Conservation (phyloP, 2,329 filamentous ascomycete species). For the Calonectria montana region DNA sequence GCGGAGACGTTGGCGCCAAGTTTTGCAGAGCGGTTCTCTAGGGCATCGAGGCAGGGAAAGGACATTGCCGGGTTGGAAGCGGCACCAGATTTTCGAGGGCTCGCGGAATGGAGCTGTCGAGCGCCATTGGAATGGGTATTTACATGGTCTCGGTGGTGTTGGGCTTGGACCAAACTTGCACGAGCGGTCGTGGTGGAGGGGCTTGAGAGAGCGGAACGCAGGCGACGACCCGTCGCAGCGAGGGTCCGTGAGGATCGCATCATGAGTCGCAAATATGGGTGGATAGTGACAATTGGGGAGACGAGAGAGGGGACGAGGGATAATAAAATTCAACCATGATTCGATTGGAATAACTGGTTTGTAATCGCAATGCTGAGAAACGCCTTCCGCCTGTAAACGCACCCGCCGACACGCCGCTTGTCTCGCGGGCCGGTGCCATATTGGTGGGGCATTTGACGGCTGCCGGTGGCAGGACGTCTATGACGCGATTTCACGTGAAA, state of each 20-base stretch:
- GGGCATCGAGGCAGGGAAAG: conserved; percentile 89
- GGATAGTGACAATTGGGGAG: neutral
- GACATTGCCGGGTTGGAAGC: conserved; percentile 87
- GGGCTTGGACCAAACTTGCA: conserved; percentile 10
- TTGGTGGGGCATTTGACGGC: conserved; percentile 25
- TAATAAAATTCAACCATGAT: neutral
- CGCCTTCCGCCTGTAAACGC: conserved; percentile 2
- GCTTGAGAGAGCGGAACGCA: conserved; percentile 20
- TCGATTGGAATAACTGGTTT: conserved; percentile 30
- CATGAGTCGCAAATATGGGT: neutral
- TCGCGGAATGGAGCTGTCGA: conserved; percentile 38
- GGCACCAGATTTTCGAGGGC: conserved; percentile 42
- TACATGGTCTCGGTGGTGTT: neutral
- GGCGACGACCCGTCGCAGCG: conserved; percentile 31
- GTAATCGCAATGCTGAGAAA: conserved; percentile 32
- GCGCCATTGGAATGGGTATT: conserved; percentile 13
- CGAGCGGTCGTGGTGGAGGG: conserved; percentile 7
- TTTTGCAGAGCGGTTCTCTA: conserved; percentile 81
- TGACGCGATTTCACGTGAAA: conserved; percentile 45
- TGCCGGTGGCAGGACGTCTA: conserved; percentile 26
- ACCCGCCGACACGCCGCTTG: conserved; percentile 23
- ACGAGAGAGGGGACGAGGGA: neutral
- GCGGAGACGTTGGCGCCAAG: conserved; percentile 63
- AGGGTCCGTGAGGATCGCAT: conserved; percentile 40
- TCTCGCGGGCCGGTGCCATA: conserved; percentile 27